phyloP scores from a whole-genome alignment of 2,329 filamentous ascomycete genomes.

The Endoconidiophora laricicola region DNA sequence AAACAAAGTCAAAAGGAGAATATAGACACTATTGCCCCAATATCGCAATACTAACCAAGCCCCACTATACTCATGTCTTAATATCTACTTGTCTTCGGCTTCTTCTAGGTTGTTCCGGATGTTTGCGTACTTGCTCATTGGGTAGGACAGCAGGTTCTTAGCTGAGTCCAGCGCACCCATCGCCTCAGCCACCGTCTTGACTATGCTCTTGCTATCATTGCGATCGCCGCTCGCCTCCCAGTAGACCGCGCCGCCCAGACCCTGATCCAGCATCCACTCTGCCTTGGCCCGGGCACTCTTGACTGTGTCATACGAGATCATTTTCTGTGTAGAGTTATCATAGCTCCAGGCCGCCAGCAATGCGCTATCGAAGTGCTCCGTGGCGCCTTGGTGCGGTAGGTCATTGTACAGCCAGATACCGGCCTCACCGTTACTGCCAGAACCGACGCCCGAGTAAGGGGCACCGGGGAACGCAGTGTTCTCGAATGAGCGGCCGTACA shows the following conservation, averaged over 20 bases:
- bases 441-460: constrained; percentile 44
- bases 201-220: constrained; percentile 36
- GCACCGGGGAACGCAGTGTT: constrained; percentile 46
- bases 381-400: constrained; percentile 45
- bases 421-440: constrained; percentile 50
- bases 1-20: background rate
- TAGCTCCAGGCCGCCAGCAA: constrained; percentile 56
- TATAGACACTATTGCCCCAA: background rate
- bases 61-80: background rate
- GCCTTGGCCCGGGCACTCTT: constrained; percentile 43
- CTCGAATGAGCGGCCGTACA: constrained; percentile 59
- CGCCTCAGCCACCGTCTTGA: constrained; percentile 30
- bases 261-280: constrained; percentile 39
- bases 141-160: constrained; percentile 37
- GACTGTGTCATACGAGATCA: constrained; percentile 55
- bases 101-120: constrained; percentile 25
- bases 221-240: constrained; percentile 66
- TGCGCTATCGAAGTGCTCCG: constrained; percentile 38
- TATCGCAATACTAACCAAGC: background rate
- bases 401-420: constrained; percentile 71
- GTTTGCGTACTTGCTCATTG: constrained; percentile 41
- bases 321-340: constrained; percentile 36
- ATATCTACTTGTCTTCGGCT: constrained; percentile 1
- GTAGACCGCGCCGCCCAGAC: constrained; percentile 64
- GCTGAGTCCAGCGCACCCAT: constrained; percentile 32